Evolutionary conservation across 1,284 basidiomycete genomes (phyloP).

Genomic region (Cerrena zonata): DNA sequence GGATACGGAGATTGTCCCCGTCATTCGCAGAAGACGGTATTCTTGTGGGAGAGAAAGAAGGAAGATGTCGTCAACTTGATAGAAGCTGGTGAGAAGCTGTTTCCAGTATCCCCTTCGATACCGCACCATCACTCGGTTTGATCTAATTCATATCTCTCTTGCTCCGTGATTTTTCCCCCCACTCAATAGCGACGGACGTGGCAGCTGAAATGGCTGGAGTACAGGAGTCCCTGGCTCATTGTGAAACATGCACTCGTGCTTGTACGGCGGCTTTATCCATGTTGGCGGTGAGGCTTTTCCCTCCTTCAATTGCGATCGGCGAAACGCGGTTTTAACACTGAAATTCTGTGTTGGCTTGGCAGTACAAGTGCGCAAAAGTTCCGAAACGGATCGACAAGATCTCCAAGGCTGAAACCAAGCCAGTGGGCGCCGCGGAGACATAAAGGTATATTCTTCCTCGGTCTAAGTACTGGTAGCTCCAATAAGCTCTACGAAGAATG

Average conservation of each 20-base stretch:
- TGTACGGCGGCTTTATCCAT: slow-evolving; percentile 58
- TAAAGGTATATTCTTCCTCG: too few relatives aligned
- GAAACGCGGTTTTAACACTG: too few relatives aligned
- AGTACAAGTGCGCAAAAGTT: slow-evolving; percentile 58
- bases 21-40: slow-evolving; percentile 40
- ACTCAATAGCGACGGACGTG: slow-evolving; percentile 60
- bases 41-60: slow-evolving; percentile 46
- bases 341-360: too few relatives aligned
- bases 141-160: slow-evolving; percentile 1
- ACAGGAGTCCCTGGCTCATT: slow-evolving; percentile 36
- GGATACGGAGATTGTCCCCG: slow-evolving; percentile 54
- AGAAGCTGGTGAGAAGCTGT: slow-evolving; percentile 46
- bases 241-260: slow-evolving; percentile 50
- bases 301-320: too few relatives aligned
- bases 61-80: slow-evolving; percentile 35
- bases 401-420: slow-evolving; percentile 5
- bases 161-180: too few relatives aligned
- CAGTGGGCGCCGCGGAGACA: too few relatives aligned
- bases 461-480: too few relatives aligned
- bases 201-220: slow-evolving; percentile 51
- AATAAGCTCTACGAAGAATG: too few relatives aligned
- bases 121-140: neutral
- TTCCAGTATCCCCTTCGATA: neutral
- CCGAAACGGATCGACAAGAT: slow-evolving; percentile 31
- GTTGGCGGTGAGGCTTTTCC: slow-evolving; percentile 57